phyloP scores from a whole-genome alignment of 768 basidiomycete genomes.

The Kwoniella sp. region DNA sequence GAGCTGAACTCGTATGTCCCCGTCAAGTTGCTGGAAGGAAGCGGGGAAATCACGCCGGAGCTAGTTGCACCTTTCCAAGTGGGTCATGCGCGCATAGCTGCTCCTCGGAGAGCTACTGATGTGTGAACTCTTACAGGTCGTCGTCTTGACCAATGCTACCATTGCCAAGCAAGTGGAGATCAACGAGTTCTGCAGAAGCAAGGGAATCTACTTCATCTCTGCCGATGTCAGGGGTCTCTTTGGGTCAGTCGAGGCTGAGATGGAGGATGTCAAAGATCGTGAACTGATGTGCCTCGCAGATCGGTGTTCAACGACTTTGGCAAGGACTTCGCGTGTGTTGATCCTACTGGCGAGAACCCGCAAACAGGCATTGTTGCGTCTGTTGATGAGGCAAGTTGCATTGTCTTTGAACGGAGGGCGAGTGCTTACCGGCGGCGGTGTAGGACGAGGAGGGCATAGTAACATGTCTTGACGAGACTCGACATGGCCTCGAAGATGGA shows the following conservation, averaged over 20 bases:
- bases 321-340: conserved; percentile 86
- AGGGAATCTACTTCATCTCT: conserved; percentile 84
- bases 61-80: conserved; percentile 86
- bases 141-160: conserved; percentile 77
- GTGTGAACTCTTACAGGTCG: conserved; percentile 57
- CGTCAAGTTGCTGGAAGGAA: conserved; percentile 76
- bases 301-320: conserved; percentile 97
- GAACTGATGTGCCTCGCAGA: conserved; percentile 52
- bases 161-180: conserved; percentile 84
- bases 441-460: conserved; percentile 87
- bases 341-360: conserved; percentile 95
- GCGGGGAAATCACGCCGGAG: conserved; percentile 70
- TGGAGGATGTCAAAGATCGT: not conserved
- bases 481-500: conserved; percentile 97
- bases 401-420: not conserved
- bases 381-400: conserved; percentile 65
- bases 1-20: conserved; percentile 97
- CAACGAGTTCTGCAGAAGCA: conserved; percentile 87
- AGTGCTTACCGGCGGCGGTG: conserved; percentile 10
- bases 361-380: conserved; percentile 92
- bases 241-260: conserved; percentile 58
- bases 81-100: conserved; percentile 29
- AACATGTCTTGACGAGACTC: conserved; percentile 91
- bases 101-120: not conserved
- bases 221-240: conserved; percentile 91